Base-by-base conservation (phyloP, 371 early-diverging fungal genomes). In the Funneliformis caledonium region DNA sequence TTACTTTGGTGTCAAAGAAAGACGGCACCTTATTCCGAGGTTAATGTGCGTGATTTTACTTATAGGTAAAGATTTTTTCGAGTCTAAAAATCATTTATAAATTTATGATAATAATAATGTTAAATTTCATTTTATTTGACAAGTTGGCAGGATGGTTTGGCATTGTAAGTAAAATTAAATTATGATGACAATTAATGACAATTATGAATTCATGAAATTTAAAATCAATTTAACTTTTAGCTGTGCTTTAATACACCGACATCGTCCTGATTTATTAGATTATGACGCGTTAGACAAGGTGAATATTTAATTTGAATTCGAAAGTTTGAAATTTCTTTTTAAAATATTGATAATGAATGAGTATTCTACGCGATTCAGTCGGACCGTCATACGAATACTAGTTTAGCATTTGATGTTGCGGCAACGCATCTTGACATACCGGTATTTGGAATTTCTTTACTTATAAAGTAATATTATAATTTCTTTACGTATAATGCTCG, bases 1-100 rank as follows among this genome's bases (percentile, higher is more conserved):
- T 87, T 99, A 62, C 89, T 96, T 48, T 99, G 99, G 99, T 98
- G 97, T 87, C 99, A 97, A 85, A 89, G 96, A 75, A 94, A 96
- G 80, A 99, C 99, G 5, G 91, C 92, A 0, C 92, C 93, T 0
- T 99, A 99, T 85, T 84, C 88, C 37, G 91, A 94, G 33, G 94
- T 96, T 22, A 86, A 94, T 75, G 94, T 97, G 64, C 86, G 88
- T n/a, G 94, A 97, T 82, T 96, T 97, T 81, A 91, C 96, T 22
- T 92, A 90, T 80, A 94, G 88, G 83, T 82, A 68, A 64, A 16
- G 31, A 31, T 72, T 5, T 12, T 72, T 45, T 6, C 5, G 10
- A 7, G 19, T 22, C 22, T 48, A 12, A 12, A 33, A 10, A 22
- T 43, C n/a, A 16, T 14, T 69, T 69, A 3, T 37, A 37, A 37